phyloP scores from a whole-genome alignment of 2,329 filamentous ascomycete genomes.

The Alternaria ethzedia region DNA sequence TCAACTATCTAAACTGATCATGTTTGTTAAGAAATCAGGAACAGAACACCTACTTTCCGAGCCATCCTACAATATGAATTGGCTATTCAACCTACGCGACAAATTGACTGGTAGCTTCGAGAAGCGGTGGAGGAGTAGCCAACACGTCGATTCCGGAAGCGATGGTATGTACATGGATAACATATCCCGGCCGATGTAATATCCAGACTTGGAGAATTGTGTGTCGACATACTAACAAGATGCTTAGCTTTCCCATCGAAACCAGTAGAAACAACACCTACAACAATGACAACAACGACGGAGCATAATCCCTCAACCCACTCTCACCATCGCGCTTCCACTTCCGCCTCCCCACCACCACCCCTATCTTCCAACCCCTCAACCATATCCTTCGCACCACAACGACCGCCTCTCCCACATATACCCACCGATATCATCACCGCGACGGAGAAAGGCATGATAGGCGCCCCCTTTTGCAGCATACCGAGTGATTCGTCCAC shows the following conservation, averaged over 20 bases:
- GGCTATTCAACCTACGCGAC: not conserved
- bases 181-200: not conserved
- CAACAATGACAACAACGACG: not conserved
- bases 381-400: not conserved
- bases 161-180: not conserved
- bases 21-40: not conserved
- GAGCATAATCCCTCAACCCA: not conserved
- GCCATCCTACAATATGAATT: not conserved
- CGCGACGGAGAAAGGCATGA: conserved; percentile 33
- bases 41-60: not conserved
- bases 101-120: not conserved
- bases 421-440: conserved; percentile 19
- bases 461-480: conserved; percentile 4
- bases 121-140: not conserved
- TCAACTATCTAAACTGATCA: not conserved
- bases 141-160: not conserved
- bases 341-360: not conserved
- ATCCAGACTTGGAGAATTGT: not conserved
- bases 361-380: not conserved
- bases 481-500: not conserved
- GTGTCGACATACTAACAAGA: not conserved
- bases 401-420: not conserved
- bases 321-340: too few relatives aligned
- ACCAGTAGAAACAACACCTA: not conserved
- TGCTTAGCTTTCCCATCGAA: not conserved